Base-by-base conservation (phyloP, 2,329 filamentous ascomycete genomes). In the Apiospora sp. region DNA sequence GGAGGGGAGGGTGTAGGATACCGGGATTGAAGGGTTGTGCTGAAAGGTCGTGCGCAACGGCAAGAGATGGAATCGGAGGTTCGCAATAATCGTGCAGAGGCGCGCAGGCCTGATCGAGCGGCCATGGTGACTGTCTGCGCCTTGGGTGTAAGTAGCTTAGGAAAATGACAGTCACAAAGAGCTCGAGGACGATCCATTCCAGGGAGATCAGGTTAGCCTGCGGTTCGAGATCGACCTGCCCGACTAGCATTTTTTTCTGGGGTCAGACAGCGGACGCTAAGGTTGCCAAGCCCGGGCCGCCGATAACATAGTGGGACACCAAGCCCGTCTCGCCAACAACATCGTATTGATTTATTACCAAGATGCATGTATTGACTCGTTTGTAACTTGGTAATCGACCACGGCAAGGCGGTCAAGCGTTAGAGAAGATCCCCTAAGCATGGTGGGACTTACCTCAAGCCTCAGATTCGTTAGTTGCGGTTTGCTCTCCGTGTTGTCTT, bases 21-120 rank as follows among this genome's bases (percentile, higher is more conserved):
- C 41, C 71, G 75, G 68, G 73, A 72, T 13, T 73, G 72, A 24
- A 73, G 71, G 41, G 76, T 79, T 19, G 78, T 78, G 69, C 72
- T 75, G 74, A 80, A 79, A 30, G 43, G 70, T 74, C 72, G 72
- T 19, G 73, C 69, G 58, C 41, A 71, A 67, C 70, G 68, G 67
- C 69, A 58, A 51, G 71, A 69, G 70, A 34, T 54, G 61, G 70
- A 71, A 64, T 43, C 54, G 41, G 71, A 58, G 46, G 72, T 70
- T 46, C 71, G 74, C 49, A 77, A 72, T 73, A 73, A 67, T 72
- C 74, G 78, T 72, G 68, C 48, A 71, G 75, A 75, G 74, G 76
- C 72, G 76, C 79, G 78, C 34, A 78, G 67, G 34, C 74, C 72
- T 41, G 77, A 75, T 72, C 79, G 77, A 70, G 75, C 74, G 73